phyloP scores from a whole-genome alignment of 1,284 basidiomycete species.

The Cutaneotrichosporon sp. region DNA sequence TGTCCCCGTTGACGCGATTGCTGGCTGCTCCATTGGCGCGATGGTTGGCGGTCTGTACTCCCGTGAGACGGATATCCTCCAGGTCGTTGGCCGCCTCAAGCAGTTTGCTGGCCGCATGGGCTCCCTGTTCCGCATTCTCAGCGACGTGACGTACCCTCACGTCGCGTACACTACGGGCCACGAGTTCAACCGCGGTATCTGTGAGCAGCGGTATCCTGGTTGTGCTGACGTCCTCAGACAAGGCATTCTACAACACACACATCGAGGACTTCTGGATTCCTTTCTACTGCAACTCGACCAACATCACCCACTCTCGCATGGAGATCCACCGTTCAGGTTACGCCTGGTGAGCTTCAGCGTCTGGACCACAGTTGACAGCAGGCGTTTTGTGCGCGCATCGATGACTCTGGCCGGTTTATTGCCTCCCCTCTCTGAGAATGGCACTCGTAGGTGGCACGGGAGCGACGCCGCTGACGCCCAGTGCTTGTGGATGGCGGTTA shows the following conservation, averaged over 20 bases:
- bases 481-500: conserved; percentile 94
- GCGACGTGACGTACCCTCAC: conserved; percentile 94
- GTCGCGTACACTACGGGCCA: conserved; percentile 98
- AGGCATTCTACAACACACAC: conserved; percentile 82
- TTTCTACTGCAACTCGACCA: conserved; percentile 98
- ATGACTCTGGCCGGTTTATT: conserved; percentile 97
- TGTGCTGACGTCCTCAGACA: conserved; percentile 42
- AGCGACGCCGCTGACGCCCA: conserved; percentile 22
- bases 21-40: conserved; percentile 84
- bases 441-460: conserved; percentile 60
- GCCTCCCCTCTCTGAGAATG: conserved; percentile 93
- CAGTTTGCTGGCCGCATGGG: conserved; percentile 81
- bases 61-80: conserved; percentile 86
- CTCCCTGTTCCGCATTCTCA: conserved; percentile 90
- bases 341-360: conserved; percentile 66
- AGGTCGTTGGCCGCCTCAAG: conserved; percentile 73
- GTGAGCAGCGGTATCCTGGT: not conserved
- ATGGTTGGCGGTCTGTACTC: conserved; percentile 97
- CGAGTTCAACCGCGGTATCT: conserved; percentile 62
- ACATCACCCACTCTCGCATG: conserved; percentile 95
- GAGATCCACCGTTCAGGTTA: conserved; percentile 97
- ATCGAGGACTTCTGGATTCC: conserved; percentile 99
- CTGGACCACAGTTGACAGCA: conserved; percentile 40
- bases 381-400: conserved; percentile 74
- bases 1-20: conserved; percentile 90